These are phyloP conservation scores for Calycina herbarum DNA, from an alignment of 2,329 filamentous ascomycete genomes.

Conservation along the genomic window DNA sequence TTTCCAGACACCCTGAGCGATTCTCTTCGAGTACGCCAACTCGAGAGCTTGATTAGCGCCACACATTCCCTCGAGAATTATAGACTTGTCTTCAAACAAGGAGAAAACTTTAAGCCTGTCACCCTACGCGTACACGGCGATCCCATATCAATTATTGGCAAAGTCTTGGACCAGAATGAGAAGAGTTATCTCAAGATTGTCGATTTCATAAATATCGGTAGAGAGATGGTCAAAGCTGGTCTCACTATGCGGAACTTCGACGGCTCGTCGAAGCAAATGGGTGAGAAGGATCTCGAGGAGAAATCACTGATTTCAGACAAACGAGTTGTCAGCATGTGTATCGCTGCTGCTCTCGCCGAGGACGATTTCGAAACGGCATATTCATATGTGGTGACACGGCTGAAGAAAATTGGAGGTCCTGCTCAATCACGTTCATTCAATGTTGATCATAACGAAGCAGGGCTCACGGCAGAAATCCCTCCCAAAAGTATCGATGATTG, in stretches of 20 bases:
- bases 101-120: conserved; percentile 77
- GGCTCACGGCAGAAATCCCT: conserved; percentile 30
- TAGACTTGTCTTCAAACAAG: conserved; percentile 74
- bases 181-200: conserved; percentile 74
- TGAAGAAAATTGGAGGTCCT: conserved; percentile 46
- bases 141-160: conserved; percentile 70
- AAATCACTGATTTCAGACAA: conserved; percentile 51
- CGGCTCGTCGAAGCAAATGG: conserved; percentile 14
- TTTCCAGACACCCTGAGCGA: conserved; percentile 59
- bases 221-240: conserved; percentile 64
- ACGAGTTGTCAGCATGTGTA: conserved; percentile 76
- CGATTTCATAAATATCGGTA: conserved; percentile 68
- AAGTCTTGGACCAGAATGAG: conserved; percentile 73
- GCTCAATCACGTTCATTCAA: conserved; percentile 27
- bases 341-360: conserved; percentile 72
- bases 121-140: conserved; percentile 75
- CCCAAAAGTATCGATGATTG: conserved; percentile 55
- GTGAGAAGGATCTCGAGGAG: conserved; percentile 33
- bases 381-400: conserved; percentile 74
- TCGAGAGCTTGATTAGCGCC: conserved; percentile 66
- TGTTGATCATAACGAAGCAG: conserved; percentile 24
- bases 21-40: conserved; percentile 53
- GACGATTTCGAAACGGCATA: conserved; percentile 86
- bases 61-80: conserved; percentile 77
- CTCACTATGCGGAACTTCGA: conserved; percentile 38